These are phyloP conservation scores for Dendrocalamus sinicus DNA, from an alignment of 176 grass and related monocot species.

Conservation along the genomic window DNA sequence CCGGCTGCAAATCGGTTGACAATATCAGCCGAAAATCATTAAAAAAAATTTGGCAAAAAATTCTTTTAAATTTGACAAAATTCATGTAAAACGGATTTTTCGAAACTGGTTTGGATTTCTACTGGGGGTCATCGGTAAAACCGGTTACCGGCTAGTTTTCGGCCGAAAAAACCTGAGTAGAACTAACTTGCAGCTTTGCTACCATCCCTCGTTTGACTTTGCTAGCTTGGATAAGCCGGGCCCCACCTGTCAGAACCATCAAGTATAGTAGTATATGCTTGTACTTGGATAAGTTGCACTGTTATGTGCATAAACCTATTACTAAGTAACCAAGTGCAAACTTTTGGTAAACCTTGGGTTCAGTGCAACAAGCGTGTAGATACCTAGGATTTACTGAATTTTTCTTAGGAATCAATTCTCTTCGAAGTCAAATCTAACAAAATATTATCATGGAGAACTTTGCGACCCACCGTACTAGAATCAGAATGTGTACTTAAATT, in stretches of 20 bases:
- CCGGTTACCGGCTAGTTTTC: too few relatives aligned
- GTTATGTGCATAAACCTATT: not conserved
- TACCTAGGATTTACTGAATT: not conserved
- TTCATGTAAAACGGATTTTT: too few relatives aligned
- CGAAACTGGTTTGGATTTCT: too few relatives aligned
- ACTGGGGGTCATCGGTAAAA: too few relatives aligned
- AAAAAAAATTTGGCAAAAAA: too few relatives aligned
- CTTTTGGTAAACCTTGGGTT: too few relatives aligned
- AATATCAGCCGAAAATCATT: too few relatives aligned
- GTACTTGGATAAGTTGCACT: not conserved
- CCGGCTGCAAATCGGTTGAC: too few relatives aligned
- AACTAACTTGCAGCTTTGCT: not conserved
- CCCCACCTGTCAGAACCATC: not conserved
- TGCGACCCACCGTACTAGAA: not conserved
- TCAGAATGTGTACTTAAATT: not conserved
- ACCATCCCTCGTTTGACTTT: too few relatives aligned
- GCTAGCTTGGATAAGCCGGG: not conserved
- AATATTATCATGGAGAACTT: too few relatives aligned
- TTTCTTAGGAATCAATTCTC: not conserved
- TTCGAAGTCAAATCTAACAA: not conserved
- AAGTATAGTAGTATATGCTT: not conserved
- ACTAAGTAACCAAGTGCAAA: not conserved
- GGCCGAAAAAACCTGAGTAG: too few relatives aligned
- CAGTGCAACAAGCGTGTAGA: not conserved
- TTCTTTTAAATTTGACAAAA: too few relatives aligned